Conservation (phyloP, 2,329 filamentous ascomycete genomes). For the Fusarium buharicum region DNA sequence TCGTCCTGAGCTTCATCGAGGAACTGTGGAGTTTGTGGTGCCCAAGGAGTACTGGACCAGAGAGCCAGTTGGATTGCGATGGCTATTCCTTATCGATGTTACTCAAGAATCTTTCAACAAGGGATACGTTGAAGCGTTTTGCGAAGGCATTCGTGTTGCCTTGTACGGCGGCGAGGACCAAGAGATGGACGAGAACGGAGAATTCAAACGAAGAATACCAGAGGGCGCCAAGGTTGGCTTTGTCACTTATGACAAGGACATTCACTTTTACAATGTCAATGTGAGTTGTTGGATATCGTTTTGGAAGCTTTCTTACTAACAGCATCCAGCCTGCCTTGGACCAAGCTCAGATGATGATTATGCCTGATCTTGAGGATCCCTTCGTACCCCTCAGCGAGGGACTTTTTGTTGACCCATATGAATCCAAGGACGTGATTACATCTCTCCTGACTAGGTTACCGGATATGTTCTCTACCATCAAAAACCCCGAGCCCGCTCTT, state of each 20-base stretch:
- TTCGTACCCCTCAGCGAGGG: conserved; percentile 93
- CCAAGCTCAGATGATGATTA: conserved; percentile 96
- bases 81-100: conserved; percentile 92
- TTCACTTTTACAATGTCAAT: conserved; percentile 97
- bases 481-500: conserved; percentile 90
- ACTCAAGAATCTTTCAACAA: conserved; percentile 91
- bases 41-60: conserved; percentile 99
- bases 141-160: conserved; percentile 85
- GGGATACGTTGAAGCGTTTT: conserved; percentile 89
- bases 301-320: conserved; percentile 24
- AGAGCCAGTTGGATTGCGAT: conserved; percentile 86
- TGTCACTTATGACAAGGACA: conserved; percentile 94
- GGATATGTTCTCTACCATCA: conserved; percentile 84
- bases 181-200: conserved; percentile 61
- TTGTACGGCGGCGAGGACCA: conserved; percentile 77
- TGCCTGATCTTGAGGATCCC: conserved; percentile 96
- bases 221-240: conserved; percentile 89
- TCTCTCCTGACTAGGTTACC: conserved; percentile 87
- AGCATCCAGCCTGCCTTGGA: conserved; percentile 73
- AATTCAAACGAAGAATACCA: conserved; percentile 70
- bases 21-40: conserved; percentile 95
- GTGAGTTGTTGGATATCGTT: conserved; percentile 59
- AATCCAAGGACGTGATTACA: conserved; percentile 86
- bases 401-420: conserved; percentile 92
- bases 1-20: conserved; percentile 86